A percentile compares a stretch with the other conserved stretches of the same genome.
phyloP scores from a whole-genome alignment of 208 protist genomes.

The Leishmania amazonensis region DNA sequence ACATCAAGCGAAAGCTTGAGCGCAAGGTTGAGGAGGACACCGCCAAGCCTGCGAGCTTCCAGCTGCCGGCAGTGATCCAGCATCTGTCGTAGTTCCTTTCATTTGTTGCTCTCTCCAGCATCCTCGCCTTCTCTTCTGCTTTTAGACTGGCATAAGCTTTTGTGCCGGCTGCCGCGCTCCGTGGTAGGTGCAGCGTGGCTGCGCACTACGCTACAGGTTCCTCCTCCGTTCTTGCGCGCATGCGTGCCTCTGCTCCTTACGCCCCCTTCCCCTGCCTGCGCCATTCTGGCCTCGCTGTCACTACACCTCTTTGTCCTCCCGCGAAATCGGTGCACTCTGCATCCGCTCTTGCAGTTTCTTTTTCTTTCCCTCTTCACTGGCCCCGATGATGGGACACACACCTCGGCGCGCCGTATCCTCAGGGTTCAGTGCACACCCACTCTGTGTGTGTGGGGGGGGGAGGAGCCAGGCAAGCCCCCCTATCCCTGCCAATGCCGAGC shows the following conservation, averaged over 20 bases:
- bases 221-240: neutral
- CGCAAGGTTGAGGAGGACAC: conserved; percentile 61
- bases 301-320: neutral
- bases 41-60: conserved; percentile 34
- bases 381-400: neutral
- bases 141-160: neutral
- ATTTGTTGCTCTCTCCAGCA: neutral
- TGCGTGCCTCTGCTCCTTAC: neutral
- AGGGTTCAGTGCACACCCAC: neutral
- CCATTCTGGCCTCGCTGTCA: neutral
- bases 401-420: neutral
- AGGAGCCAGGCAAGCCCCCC: neutral
- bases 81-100: conserved; percentile 26
- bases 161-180: neutral
- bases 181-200: neutral
- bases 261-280: neutral
- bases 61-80: conserved; percentile 48
- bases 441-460: neutral
- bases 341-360: neutral
- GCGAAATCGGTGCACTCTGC: neutral
- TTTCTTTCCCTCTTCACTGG: too few species aligned
- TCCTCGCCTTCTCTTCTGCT: neutral
- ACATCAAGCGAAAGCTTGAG: conserved; percentile 85
- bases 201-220: neutral
- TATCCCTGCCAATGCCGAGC: neutral